phyloP scores from a whole-genome alignment of 371 early-diverging fungal species.

The Globomyces sp. region DNA sequence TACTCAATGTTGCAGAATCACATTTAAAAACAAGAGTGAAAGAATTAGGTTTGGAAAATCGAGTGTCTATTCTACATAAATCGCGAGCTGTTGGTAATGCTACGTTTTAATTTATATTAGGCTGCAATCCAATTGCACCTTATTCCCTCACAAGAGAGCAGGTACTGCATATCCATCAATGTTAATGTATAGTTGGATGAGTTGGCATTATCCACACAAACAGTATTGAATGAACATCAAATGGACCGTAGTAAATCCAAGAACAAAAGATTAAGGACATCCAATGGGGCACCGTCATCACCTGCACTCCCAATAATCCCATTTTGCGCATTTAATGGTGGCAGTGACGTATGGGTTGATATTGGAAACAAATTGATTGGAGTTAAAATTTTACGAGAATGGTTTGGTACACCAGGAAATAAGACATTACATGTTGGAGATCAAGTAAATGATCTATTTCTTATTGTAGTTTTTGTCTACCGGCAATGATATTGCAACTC shows the following conservation, averaged over 20 bases:
- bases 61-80: slow-evolving; percentile 65
- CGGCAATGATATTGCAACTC: slow-evolving; percentile 79
- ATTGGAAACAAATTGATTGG: slow-evolving; percentile 59
- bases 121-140: slow-evolving; percentile 28
- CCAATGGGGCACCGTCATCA: background rate
- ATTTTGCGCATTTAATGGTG: slow-evolving; percentile 87
- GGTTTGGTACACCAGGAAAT: slow-evolving; percentile 43
- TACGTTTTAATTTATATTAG: too few relatives aligned
- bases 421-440: slow-evolving; percentile 80
- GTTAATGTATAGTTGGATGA: slow-evolving; percentile 41
- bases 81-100: slow-evolving; percentile 65
- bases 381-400: slow-evolving; percentile 51
- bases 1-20: slow-evolving; percentile 70
- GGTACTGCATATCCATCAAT: background rate
- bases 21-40: slow-evolving; percentile 54
- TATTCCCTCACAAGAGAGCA: slow-evolving; percentile 60
- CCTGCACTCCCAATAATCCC: slow-evolving; percentile 48
- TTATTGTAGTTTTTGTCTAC: slow-evolving; percentile 64
- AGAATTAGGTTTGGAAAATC: slow-evolving; percentile 57
- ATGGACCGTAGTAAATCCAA: slow-evolving; percentile 22
- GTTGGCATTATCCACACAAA: slow-evolving; percentile 38
- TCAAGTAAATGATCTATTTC: slow-evolving; percentile 31
- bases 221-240: slow-evolving; percentile 18
- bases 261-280: slow-evolving; percentile 1
- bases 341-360: slow-evolving; percentile 79